phyloP scores from a whole-genome alignment of 345 rosid species.

The Murraya paniculata region DNA sequence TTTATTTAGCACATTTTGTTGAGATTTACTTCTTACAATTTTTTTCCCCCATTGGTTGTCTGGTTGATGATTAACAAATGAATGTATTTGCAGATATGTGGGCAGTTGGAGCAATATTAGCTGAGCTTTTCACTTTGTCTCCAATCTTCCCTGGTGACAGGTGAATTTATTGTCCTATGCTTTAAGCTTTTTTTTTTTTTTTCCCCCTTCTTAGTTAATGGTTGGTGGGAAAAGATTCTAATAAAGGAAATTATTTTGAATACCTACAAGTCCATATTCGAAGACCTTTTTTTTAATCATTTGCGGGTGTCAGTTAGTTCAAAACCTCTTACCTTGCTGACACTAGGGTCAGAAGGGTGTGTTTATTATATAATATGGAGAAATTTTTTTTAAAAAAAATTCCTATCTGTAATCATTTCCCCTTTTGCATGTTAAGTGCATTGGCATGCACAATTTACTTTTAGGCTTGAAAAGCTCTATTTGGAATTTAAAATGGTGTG shows the following conservation, averaged over 20 bases:
- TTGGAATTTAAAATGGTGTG: not conserved
- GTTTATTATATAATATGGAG: too few relatives aligned
- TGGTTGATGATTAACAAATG: constrained; percentile 20
- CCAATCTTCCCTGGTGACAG: constrained; percentile 98
- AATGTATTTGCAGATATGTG: constrained; percentile 72
- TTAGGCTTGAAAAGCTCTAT: not conserved
- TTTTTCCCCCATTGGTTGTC: not conserved
- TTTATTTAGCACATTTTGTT: not conserved
- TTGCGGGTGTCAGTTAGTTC: not conserved
- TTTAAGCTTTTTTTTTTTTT: not conserved
- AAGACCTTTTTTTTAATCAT: not conserved
- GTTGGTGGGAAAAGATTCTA: not conserved
- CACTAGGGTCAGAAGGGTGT: not conserved
- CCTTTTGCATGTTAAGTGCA: not conserved
- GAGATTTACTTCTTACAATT: constrained; percentile 4
- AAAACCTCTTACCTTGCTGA: not conserved
- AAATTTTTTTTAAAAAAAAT: too few relatives aligned
- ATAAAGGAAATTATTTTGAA: not conserved
- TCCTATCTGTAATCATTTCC: not conserved
- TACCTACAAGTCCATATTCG: not conserved
- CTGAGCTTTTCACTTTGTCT: constrained; percentile 81
- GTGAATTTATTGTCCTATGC: constrained; percentile 31
- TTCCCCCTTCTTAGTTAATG: not conserved
- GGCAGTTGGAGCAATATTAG: constrained; percentile 94
- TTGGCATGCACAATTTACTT: not conserved